Conservation (phyloP, 2,329 filamentous ascomycete species). For the Cytospora paraplurivora region DNA sequence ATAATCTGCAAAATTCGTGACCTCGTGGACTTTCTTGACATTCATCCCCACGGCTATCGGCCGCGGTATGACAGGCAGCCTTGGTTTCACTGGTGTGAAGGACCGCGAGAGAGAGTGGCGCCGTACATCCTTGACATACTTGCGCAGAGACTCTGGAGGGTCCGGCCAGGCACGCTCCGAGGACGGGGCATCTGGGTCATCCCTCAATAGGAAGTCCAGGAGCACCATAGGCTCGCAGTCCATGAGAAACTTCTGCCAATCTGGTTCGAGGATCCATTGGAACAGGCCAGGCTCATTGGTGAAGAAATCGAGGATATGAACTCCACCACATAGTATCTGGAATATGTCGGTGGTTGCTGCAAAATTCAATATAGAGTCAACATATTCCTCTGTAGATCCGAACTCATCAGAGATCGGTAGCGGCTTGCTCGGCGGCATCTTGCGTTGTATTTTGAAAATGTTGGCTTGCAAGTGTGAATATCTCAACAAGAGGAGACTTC, state of each 20-base stretch:
- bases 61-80: conserved; percentile 63
- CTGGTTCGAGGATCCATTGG: conserved; percentile 69
- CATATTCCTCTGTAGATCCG: conserved; percentile 71
- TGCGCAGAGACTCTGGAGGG: conserved; percentile 61
- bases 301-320: conserved; percentile 96
- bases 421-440: conserved; percentile 53
- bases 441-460: conserved; percentile 10
- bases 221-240: conserved; percentile 72
- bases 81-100: conserved; percentile 50
- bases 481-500: not conserved
- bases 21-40: conserved; percentile 93
- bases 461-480: not conserved
- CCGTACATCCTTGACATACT: conserved; percentile 73
- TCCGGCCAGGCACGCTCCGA: conserved; percentile 30
- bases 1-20: conserved; percentile 85
- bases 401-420: conserved; percentile 75
- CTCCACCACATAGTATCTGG: conserved; percentile 90
- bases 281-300: conserved; percentile 84
- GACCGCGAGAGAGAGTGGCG: conserved; percentile 67
- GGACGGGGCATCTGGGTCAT: conserved; percentile 59
- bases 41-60: conserved; percentile 89
- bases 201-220: conserved; percentile 77
- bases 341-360: conserved; percentile 74
- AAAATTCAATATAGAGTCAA: conserved; percentile 77
- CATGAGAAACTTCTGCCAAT: conserved; percentile 82